Evolutionary conservation across 140 eudicot genomes (phyloP).

Genomic region (Flaveria floridana): DNA sequence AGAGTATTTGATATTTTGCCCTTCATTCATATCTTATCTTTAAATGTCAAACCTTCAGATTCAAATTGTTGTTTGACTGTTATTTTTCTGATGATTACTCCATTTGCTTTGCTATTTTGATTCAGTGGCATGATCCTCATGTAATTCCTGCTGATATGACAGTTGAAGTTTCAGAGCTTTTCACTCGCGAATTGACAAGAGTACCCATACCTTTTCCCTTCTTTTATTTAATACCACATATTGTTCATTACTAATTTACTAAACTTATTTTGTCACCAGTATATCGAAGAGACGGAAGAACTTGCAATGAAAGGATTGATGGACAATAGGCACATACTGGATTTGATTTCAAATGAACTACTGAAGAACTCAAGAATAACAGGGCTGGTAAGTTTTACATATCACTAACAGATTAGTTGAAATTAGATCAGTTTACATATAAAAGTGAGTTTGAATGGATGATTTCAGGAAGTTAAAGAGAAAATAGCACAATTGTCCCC

Average conservation of each 20-base stretch:
- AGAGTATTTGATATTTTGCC: slow-evolving; percentile 40
- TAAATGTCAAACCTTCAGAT: not conserved
- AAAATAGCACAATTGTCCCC: slow-evolving; percentile 60
- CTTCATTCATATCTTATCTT: not conserved
- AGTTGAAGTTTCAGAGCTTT: slow-evolving; percentile 86
- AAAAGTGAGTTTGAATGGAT: slow-evolving; percentile 17
- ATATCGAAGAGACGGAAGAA: slow-evolving; percentile 90
- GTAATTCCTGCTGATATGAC: slow-evolving; percentile 79
- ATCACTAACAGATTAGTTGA: not conserved
- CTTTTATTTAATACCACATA: not conserved
- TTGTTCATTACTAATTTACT: not conserved
- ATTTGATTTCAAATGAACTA: slow-evolving; percentile 54
- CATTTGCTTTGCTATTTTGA: slow-evolving; percentile 17
- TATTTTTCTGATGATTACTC: not conserved
- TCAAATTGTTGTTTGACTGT: slow-evolving; percentile 7
- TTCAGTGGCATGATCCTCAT: slow-evolving; percentile 87
- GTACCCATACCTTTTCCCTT: slow-evolving; percentile 39
- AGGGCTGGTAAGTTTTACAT: slow-evolving; percentile 61
- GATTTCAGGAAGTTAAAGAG: slow-evolving; percentile 70
- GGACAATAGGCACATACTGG: slow-evolving; percentile 76
- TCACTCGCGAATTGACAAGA: slow-evolving; percentile 85
- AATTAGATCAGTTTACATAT: not conserved
- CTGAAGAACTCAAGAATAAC: slow-evolving; percentile 76
- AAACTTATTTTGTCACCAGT: slow-evolving; percentile 42
- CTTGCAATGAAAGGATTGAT: slow-evolving; percentile 76